Evolutionary conservation across 1,139 yeast species (phyloP), one percentile per base, ranked within the genome.

Genomic region (Sugiyamaella neomexicana): DNA sequence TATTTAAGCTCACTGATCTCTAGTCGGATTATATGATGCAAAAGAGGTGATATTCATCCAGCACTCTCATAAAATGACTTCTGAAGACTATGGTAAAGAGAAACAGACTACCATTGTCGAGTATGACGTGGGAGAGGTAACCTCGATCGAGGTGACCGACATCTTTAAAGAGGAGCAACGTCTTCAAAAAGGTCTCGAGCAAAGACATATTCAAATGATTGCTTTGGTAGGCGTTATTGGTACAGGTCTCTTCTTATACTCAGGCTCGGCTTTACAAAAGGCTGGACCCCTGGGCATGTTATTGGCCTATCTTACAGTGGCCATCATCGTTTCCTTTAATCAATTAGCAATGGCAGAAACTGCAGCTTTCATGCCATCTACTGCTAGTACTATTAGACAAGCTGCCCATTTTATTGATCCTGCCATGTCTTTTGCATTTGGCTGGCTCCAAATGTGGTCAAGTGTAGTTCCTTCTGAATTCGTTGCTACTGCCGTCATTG

Each of bases 201-300:
- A 73, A 51, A 73, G 85, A 53, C 87, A 82, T 61, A 52, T 60
- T 75, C 80, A 83, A 63, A 80, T 85, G 85, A 86, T 89, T 59
- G 88, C 95, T 38, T 76, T 89, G 48, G 96, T 95, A n/a, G 88
- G 95, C 20, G 86, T 91, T 60, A 85, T 89, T 55, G 96, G 96
- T 72, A 83, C 89, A 0, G 89, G 89, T 41, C 72, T 84, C 59
- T 81, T 84, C 61, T 84, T 89, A 44, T 96, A 96, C 55, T 79
- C 86, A 25, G 96, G 95, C 47, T 72, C 76, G n/a, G 80, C 90
- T 1, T 74, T 88, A 61, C 69, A 74, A 48, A 75, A 79, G 32
- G 95, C 95, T 54, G 96, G 97, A 36, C 95, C 95, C 2, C 86
- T 88, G 53, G 72, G 88, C 43, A 69, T 88, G 46, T 88, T 90